Conservation (phyloP, 257 asterid genomes). For the Verbascum thapsus region DNA sequence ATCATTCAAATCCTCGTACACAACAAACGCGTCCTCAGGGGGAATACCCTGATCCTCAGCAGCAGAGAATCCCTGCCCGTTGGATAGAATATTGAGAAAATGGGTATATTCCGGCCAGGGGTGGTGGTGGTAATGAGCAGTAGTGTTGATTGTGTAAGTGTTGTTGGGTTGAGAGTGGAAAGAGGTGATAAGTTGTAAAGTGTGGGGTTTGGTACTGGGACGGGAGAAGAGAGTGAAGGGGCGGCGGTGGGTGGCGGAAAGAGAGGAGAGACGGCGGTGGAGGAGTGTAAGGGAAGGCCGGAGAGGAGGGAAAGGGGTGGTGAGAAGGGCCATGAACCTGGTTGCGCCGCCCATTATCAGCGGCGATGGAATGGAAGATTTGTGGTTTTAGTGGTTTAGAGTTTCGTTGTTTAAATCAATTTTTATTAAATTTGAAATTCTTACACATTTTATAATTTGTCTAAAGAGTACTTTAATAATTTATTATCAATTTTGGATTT, state of each 20-base stretch:
- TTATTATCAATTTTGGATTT: too few relatives aligned
- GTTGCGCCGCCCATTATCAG: conserved; percentile 73
- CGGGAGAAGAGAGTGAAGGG: conserved; percentile 36
- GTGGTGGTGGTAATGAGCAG: conserved; percentile 41
- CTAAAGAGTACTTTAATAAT: too few relatives aligned
- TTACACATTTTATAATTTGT: too few relatives aligned
- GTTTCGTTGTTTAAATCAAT: conserved; percentile 29
- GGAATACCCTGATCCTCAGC: conserved; percentile 30
- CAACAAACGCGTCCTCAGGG: conserved; percentile 77
- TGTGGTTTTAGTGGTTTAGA: conserved; percentile 34
- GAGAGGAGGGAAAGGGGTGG: conserved; percentile 59
- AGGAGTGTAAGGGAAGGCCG: conserved; percentile 51
- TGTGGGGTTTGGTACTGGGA: conserved; percentile 33
- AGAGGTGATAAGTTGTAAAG: conserved; percentile 32
- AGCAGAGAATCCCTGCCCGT: conserved; percentile 28
- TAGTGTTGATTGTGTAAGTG: conserved; percentile 30
- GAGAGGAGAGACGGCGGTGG: conserved; percentile 44
- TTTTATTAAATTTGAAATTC: too few relatives aligned
- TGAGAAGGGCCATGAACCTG: conserved; percentile 62
- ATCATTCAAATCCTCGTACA: conserved; percentile 60
- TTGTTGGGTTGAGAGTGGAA: conserved; percentile 47
- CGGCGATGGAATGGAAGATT: conserved; percentile 28
- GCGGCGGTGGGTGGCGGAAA: conserved; percentile 38
- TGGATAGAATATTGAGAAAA: conserved; percentile 44
- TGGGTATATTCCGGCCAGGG: conserved; percentile 90